Percentiles rank a stretch among this genome's conserved stretches.
Conservation (phyloP, 225 moss, liverwort and hornwort genomes). For the Neckera pumila region DNA sequence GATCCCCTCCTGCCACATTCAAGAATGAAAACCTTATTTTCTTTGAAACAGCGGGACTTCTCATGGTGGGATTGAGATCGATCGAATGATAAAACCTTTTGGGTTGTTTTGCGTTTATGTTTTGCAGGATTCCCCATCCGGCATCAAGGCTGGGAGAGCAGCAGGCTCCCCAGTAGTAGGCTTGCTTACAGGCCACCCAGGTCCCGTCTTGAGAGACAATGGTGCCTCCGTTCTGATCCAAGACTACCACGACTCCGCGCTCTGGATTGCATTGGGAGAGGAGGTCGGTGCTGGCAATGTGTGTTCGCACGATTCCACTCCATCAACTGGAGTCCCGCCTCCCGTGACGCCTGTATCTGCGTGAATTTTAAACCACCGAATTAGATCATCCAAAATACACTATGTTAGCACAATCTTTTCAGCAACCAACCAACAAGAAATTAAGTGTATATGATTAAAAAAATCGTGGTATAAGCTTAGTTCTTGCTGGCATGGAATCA, state of each 20-base stretch:
- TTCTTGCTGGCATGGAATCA: neutral
- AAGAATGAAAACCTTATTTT: no score
- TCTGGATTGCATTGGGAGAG: constrained; percentile 64
- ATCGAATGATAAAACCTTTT: neutral
- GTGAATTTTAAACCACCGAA: neutral
- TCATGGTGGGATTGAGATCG: neutral
- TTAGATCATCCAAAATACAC: no score
- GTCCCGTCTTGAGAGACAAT: constrained; percentile 40
- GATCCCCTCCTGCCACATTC: neutral
- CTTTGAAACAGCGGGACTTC: neutral
- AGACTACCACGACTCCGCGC: constrained; percentile 55
- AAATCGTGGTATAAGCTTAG: no score
- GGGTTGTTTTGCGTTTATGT: neutral
- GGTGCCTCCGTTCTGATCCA: constrained; percentile 73
- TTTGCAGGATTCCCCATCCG: constrained; percentile 80
- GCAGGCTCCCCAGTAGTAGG: constrained; percentile 63
- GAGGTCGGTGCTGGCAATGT: neutral
- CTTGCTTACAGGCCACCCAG: constrained; percentile 66
- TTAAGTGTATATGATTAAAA: neutral
- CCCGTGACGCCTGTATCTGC: neutral
- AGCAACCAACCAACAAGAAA: neutral
- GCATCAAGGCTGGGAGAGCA: constrained; percentile 61
- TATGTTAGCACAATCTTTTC: neutral
- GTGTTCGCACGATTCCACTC: constrained; percentile 16
- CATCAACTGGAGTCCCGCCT: constrained; percentile 16